Conservation (phyloP, 441 rosid species). For the Hura crepitans region DNA sequence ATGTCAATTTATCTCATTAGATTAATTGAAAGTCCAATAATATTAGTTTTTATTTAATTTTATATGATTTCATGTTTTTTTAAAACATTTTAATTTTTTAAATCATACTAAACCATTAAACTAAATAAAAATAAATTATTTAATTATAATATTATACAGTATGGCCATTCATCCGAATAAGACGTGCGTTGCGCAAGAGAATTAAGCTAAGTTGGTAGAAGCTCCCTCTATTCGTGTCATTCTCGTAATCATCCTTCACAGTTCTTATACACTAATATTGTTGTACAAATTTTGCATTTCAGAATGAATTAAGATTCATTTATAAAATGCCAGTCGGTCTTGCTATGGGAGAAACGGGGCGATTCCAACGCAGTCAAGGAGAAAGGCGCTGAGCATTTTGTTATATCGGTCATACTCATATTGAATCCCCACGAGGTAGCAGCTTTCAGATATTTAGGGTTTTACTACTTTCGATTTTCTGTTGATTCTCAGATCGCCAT, state of each 20-base stretch:
- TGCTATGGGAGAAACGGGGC: slow-evolving; percentile 53
- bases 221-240: slow-evolving; percentile 54
- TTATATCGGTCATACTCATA: slow-evolving; percentile 63
- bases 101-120: no score
- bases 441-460: slow-evolving; percentile 76
- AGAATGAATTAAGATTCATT: neutral
- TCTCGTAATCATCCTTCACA: slow-evolving; percentile 37
- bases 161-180: no score
- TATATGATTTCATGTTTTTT: no score
- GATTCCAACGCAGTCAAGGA: slow-evolving; percentile 36
- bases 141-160: no score
- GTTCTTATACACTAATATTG: neutral
- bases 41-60: no score
- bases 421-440: slow-evolving; percentile 56
- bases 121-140: no score
- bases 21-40: no score
- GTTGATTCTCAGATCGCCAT: slow-evolving; percentile 62
- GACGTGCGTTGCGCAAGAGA: slow-evolving; percentile 15
- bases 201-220: slow-evolving; percentile 32
- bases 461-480: slow-evolving; percentile 48
- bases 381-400: slow-evolving; percentile 71
- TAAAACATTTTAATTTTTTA: no score
- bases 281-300: neutral
- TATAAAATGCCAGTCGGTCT: slow-evolving; percentile 48
- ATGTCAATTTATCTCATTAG: no score